Conservation (phyloP, 2,329 filamentous ascomycete genomes). For the Alternaria sp. region DNA sequence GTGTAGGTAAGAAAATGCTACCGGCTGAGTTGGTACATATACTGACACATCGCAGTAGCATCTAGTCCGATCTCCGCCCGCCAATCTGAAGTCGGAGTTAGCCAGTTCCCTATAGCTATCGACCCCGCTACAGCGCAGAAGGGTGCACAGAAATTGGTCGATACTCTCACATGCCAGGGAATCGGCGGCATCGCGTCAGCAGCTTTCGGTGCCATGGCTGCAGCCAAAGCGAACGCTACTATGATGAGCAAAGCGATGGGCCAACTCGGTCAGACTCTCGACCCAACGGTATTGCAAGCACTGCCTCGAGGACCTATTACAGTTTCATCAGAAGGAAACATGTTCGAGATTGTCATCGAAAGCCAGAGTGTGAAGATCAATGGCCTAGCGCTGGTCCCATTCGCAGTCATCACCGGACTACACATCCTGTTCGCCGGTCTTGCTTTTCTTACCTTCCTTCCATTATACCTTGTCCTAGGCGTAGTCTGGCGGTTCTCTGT, state of each 20-base stretch:
- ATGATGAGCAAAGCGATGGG: conserved; percentile 1
- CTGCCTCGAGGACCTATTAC: conserved; percentile 32
- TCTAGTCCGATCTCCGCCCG: conserved; percentile 15
- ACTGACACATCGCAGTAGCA: conserved; percentile 18
- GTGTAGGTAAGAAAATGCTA: conserved; percentile 20
- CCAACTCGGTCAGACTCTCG: conserved; percentile 14
- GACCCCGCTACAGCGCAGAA: conserved; percentile 24
- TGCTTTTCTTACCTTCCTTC: conserved; percentile 34
- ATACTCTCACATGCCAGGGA: conserved; percentile 34
- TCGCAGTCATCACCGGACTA: conserved; percentile 27
- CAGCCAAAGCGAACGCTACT: conserved; percentile 14
- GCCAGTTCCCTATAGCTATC: conserved; percentile 21
- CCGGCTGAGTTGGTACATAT: no score
- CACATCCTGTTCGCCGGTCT: conserved; percentile 31
- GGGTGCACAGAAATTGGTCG: conserved; percentile 21
- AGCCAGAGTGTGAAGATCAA: conserved; percentile 29
- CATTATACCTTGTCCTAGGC: conserved; percentile 33
- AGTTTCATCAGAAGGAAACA: conserved; percentile 33
- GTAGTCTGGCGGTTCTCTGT: conserved; percentile 33
- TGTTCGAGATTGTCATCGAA: conserved; percentile 26
- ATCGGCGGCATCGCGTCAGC: conserved; percentile 33
- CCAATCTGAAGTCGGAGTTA: background rate
- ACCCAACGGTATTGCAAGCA: conserved; percentile 19
- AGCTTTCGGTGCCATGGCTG: conserved; percentile 23
- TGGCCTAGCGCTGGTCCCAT: conserved; percentile 20